Conservation (phyloP, 2,329 filamentous ascomycete species). For the Epichloe bromicola region DNA sequence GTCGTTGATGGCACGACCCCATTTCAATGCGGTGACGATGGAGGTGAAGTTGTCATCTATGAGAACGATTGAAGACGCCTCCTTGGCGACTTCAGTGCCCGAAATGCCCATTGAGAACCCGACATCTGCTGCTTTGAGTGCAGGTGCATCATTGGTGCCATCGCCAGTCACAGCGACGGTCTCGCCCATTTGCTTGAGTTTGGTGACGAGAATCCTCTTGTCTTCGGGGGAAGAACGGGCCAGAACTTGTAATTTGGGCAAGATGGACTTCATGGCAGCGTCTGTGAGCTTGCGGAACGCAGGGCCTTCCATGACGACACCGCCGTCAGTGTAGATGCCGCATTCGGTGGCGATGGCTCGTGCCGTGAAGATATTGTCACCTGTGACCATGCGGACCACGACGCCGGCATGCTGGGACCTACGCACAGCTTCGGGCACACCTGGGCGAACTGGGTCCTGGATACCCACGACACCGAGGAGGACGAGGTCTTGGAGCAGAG, state of each 20-base stretch:
- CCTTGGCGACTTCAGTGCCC: constrained; percentile 73
- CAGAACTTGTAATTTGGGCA: constrained; percentile 57
- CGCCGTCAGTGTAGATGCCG: constrained; percentile 54
- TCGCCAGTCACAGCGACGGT: constrained; percentile 75
- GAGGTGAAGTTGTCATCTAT: constrained; percentile 83
- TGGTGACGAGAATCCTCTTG: constrained; percentile 59
- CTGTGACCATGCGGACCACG: constrained; percentile 74
- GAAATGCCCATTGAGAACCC: constrained; percentile 84
- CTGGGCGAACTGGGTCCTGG: constrained; percentile 64
- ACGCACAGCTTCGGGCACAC: constrained; percentile 60
- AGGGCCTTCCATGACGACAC: constrained; percentile 62
- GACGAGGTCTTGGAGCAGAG: constrained; percentile 54
- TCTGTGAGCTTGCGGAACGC: constrained; percentile 59
- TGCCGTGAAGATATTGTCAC: constrained; percentile 69
- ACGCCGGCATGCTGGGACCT: constrained; percentile 64
- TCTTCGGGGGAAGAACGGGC: constrained; percentile 66
- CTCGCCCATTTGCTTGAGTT: constrained; percentile 59
- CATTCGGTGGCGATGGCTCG: constrained; percentile 69
- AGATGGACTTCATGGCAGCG: constrained; percentile 50
- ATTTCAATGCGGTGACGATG: constrained; percentile 70
- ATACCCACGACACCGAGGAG: constrained; percentile 65
- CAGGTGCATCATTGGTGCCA: constrained; percentile 73
- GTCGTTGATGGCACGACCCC: constrained; percentile 67
- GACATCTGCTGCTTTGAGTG: constrained; percentile 68
- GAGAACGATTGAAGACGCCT: constrained; percentile 72